Evolutionary conservation across 2,329 filamentous ascomycete genomes (phyloP).

Genomic region (Neofusicoccum cordaticola): DNA sequence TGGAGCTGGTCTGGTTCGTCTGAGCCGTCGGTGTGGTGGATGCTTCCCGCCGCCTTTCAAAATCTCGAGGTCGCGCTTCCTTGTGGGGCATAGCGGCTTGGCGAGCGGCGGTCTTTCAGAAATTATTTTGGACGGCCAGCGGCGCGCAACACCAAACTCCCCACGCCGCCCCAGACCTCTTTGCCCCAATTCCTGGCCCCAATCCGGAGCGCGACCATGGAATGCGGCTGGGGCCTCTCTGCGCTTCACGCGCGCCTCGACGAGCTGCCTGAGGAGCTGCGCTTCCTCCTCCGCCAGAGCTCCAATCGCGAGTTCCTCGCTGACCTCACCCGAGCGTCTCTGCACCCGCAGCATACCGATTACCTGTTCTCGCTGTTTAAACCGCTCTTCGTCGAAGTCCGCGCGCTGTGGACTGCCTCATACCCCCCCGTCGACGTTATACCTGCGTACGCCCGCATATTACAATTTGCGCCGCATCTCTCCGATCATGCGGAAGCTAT

Average conservation of each 20-base stretch:
- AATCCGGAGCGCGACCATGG: conserved; percentile 8
- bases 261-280: conserved; percentile 67
- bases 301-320: conserved; percentile 67
- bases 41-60: conserved; percentile 19
- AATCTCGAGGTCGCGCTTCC: conserved; percentile 22
- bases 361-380: conserved; percentile 72
- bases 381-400: conserved; percentile 74
- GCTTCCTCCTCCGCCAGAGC: conserved; percentile 63
- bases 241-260: conserved; percentile 38
- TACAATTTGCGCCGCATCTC: conserved; percentile 80
- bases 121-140: conserved; percentile 17
- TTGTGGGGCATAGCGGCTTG: conserved; percentile 27
- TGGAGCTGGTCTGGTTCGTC: conserved; percentile 18
- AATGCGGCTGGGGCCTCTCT: conserved; percentile 14
- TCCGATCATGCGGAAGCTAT: conserved; percentile 65
- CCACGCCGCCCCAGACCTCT: neutral
- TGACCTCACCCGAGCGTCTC: conserved; percentile 63
- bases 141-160: conserved; percentile 19
- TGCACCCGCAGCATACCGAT: conserved; percentile 69
- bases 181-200: neutral
- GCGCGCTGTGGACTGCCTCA: conserved; percentile 69
- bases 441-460: conserved; percentile 71
- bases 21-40: conserved; percentile 6
- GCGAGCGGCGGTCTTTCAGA: conserved; percentile 17
- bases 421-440: conserved; percentile 43